Evolutionary conservation across 148 eudicot genomes (phyloP).

Genomic region (Camellia granthamiana): DNA sequence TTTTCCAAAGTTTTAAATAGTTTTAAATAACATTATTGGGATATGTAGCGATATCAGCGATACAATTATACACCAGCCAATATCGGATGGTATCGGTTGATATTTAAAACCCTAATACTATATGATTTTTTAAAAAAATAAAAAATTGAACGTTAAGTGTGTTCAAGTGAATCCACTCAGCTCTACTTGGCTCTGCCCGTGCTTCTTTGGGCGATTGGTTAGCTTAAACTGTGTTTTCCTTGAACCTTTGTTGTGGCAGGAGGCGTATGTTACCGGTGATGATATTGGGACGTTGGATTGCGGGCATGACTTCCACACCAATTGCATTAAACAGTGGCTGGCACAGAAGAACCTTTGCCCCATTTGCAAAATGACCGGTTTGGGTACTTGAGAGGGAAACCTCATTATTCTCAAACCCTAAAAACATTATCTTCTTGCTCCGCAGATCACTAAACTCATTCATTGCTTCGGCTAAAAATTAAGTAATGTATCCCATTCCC

Average conservation of each 20-base stretch:
- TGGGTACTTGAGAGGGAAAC: slow-evolving; percentile 27
- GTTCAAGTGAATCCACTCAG: no score
- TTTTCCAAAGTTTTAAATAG: no score
- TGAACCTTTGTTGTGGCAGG: slow-evolving; percentile 34
- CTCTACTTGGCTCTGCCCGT: no score
- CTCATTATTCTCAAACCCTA: neutral
- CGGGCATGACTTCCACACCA: slow-evolving; percentile 65
- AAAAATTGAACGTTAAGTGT: no score
- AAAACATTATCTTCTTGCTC: neutral
- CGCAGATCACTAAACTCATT: slow-evolving; percentile 8
- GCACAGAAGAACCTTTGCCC: slow-evolving; percentile 64
- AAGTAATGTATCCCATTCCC: neutral
- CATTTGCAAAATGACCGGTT: slow-evolving; percentile 53
- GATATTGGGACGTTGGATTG: slow-evolving; percentile 59
- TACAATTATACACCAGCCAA: no score
- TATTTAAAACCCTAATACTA: no score
- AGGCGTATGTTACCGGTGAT: slow-evolving; percentile 51
- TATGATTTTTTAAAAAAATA: no score
- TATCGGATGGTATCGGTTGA: no score
- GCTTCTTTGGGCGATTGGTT: neutral
- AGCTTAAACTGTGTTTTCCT: neutral
- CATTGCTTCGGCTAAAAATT: no score
- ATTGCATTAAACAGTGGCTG: slow-evolving; percentile 68
- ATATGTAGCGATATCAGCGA: no score
- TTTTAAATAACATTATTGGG: no score